phyloP scores from a whole-genome alignment of 2,329 filamentous ascomycete genomes.

The Penicillium aurantiogriseum region DNA sequence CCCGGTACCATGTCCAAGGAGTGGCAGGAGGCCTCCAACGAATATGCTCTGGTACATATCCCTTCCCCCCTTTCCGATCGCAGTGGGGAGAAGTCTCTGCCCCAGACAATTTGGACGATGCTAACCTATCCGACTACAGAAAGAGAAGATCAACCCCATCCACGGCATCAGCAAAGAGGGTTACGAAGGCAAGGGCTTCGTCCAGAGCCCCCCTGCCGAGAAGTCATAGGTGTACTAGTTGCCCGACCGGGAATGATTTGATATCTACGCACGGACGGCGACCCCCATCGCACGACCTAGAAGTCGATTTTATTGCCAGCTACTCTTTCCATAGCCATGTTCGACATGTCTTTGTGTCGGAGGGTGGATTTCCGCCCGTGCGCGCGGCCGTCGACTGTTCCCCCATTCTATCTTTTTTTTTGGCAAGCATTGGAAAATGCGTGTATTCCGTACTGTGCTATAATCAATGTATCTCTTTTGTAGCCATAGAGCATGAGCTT shows the following conservation, averaged over 20 bases:
- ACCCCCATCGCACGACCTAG: not conserved
- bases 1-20: conserved; percentile 94
- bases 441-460: conserved; percentile 46
- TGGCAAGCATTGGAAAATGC: conserved; percentile 36
- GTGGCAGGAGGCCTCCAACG: conserved; percentile 93
- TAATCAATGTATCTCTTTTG: conserved; percentile 47
- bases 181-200: conserved; percentile 74
- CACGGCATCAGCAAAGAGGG: conserved; percentile 77
- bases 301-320: not conserved
- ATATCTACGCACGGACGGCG: conserved; percentile 16
- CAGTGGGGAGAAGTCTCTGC: not conserved
- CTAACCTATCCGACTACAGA: conserved; percentile 50
- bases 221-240: conserved; percentile 33
- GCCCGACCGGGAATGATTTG: conserved; percentile 25
- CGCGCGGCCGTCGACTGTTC: conserved; percentile 18
- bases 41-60: conserved; percentile 78
- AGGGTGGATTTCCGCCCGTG: conserved; percentile 8
- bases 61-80: not conserved
- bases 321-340: conserved; percentile 9
- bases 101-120: conserved; percentile 13
- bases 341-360: conserved; percentile 16
- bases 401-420: conserved; percentile 30
- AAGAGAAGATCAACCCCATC: conserved; percentile 81
- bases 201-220: conserved; percentile 60
- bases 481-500: conserved; percentile 34